Percentiles rank a stretch among this genome's conserved stretches.
Conservation (phyloP, 192 early-diverging fungal genomes). For the Spizellomyces sp. region DNA sequence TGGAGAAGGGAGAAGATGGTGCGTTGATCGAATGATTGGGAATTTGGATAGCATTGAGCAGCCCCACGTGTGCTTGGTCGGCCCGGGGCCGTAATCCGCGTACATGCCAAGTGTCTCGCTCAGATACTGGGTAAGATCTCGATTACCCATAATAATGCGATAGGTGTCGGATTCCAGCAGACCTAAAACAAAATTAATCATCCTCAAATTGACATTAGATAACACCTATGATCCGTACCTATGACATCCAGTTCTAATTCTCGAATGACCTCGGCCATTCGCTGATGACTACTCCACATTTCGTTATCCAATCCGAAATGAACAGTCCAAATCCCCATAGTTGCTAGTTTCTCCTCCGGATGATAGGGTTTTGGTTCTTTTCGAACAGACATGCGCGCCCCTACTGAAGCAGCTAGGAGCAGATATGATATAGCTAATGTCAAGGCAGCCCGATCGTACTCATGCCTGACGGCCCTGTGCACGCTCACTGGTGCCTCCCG, state of each 20-base stretch:
- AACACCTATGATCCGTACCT: background rate
- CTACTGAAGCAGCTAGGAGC: conserved; percentile 13
- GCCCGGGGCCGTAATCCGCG: conserved; percentile 18
- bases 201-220: background rate
- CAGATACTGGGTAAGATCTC: conserved; percentile 23
- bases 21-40: conserved; percentile 13
- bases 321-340: conserved; percentile 26
- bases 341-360: conserved; percentile 13
- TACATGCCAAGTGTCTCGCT: conserved; percentile 20
- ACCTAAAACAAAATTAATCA: background rate
- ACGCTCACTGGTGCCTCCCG: conserved; percentile 7
- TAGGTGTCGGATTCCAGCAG: conserved; percentile 21
- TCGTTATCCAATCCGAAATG: conserved; percentile 28
- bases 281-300: conserved; percentile 18
- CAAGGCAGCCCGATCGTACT: background rate
- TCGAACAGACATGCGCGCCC: background rate
- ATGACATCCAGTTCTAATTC: conserved; percentile 27
- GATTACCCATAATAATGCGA: conserved; percentile 25
- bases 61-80: conserved; percentile 27
- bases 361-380: conserved; percentile 5
- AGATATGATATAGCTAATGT: conserved; percentile 6
- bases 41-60: conserved; percentile 25
- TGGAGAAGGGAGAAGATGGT: conserved; percentile 25
- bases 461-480: background rate
- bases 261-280: conserved; percentile 23